A percentile compares a stretch with the other conserved stretches of the same genome.
Evolutionary conservation across 1,139 yeast genomes (phyloP).

Genomic region (Yamadazyma taylorii): DNA sequence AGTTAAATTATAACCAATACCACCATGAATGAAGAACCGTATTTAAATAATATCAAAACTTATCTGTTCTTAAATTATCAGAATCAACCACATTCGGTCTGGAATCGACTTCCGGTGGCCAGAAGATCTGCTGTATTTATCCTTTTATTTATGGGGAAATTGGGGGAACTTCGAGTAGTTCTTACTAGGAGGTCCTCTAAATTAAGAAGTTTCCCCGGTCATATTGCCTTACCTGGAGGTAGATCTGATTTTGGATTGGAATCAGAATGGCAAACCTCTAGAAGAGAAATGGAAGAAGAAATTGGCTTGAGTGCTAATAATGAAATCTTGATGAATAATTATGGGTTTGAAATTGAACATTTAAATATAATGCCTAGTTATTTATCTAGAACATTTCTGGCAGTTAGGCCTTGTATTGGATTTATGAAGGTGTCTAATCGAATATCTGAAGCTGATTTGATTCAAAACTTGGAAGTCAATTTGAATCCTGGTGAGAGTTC

Average conservation of each 20-base stretch:
- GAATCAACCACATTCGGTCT: conserved; percentile 39
- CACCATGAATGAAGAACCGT: neutral
- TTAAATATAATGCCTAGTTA: conserved; percentile 69
- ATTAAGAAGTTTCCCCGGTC: conserved; percentile 77
- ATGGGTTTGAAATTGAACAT: conserved; percentile 57
- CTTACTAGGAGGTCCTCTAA: conserved; percentile 74
- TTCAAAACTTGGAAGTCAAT: conserved; percentile 34
- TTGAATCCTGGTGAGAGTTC: conserved; percentile 75
- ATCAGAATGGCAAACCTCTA: conserved; percentile 66
- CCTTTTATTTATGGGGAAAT: conserved; percentile 64
- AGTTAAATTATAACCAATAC: no score
- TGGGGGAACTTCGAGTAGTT: conserved; percentile 74
- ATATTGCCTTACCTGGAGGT: conserved; percentile 89
- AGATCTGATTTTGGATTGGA: conserved; percentile 69
- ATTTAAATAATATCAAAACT: conserved; percentile 16
- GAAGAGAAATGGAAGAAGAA: conserved; percentile 85
- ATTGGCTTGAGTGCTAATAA: conserved; percentile 67
- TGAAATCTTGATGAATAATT: conserved; percentile 38
- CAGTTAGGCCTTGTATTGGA: conserved; percentile 82
- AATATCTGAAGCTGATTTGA: conserved; percentile 20
- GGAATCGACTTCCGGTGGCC: conserved; percentile 58
- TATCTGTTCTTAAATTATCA: conserved; percentile 29
- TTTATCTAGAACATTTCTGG: conserved; percentile 74
- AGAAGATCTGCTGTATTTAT: conserved; percentile 78
- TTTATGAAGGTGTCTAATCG: conserved; percentile 40